Evolutionary conservation across 2,329 filamentous ascomycete species (phyloP), one percentile per base, ranked within the genome.

Genomic region (Aspergillus brasiliensis): DNA sequence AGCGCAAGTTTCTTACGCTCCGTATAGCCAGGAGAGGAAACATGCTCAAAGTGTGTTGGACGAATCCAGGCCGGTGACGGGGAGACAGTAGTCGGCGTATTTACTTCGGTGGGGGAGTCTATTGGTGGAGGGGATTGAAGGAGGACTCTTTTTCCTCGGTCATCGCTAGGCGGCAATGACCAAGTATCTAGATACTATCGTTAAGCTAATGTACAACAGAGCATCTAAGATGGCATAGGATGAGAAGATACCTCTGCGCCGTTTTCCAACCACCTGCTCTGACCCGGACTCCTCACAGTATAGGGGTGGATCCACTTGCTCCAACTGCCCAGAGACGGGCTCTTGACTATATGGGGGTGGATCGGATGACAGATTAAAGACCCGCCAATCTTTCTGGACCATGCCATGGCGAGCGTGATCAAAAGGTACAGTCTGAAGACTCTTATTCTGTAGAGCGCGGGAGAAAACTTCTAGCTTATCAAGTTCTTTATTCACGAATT

Each of bases 31-130:
- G 52, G 57, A 54, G 64, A 60, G 34, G 44, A 59, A 60, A 51
- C 51, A 61, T 28, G 62, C 25, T 44, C 57, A 56, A 67, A 67
- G 59, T 38, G 10, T 13, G 62, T 64, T 55, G 56, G 62, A 46
- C 58, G 62, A 34, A 65, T 67, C 19, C 57, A 61, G 52, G 60
- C 25, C 17, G 62, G 56, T 56, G 60, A 65, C 37, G n/a, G 27
- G 42, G 58, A 54, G 44, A 49, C 56, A 59, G 57, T 62, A 60
- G 60, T 67, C 21, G 61, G 59, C 28, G 62, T 66, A 57, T 65
- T 62, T 8, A 58, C 57, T 66, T 67, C 64, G 48, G 65, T 65
- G 31, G 61, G 60, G 59, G 64, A 62, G 51, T 46, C 61, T 58
- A 55, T 48, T 51, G 34, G 56, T 56, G 31, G 19, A 49, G 58